Evolutionary conservation across 1,284 basidiomycete species (phyloP), one percentile per base, ranked within the genome.

Genomic region (Porogramme epimiltina): DNA sequence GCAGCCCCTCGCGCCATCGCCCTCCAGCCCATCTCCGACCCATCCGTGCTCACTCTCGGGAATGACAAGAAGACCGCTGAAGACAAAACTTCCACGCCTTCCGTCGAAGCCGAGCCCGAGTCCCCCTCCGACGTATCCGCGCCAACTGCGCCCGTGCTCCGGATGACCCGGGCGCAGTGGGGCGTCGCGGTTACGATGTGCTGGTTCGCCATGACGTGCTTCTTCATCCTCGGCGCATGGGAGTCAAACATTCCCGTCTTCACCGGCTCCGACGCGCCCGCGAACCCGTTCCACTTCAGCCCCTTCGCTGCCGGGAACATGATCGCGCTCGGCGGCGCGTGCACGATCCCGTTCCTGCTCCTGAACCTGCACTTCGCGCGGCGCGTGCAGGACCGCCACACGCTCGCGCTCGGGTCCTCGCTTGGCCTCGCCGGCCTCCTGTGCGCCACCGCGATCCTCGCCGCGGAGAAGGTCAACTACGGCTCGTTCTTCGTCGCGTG

Each of bases 211-310:
- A 87, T 88, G 84, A 78, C 81, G 9, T 85, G 80, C 65, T 89
- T 89, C 74, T 85, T 87, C 69, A 76, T 87, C 61, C 79, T 89
- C 45, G 85, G 84, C 16, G 79, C 80, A 18, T 88, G 85, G 85
- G 85, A 89, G 62, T 73, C 81, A 36, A 88, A 87, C 66, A 78
- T 89, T 49, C 86, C 87, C 23, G 77, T 89, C 50, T 87, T 81
- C 65, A 78, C 80, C 38, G 77, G 78, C 8, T 63, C 65, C 10
- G 28, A 52, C 51, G 60, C 59, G 20, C 56, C 54, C 24, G 45
- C 59, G 26, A 64, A 58, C 31, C 69, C 63, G 10, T 79, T 88
- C 65, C 64, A 73, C 56, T 86, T 80, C 73, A 77, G 78, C 2
- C 85, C 85, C 0, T 85, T 79, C 62, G 73, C 77, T 8, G 81